These are phyloP conservation scores for Micractinium conductrix DNA, from an alignment of 139 green algal species.

Conservation along the genomic window DNA sequence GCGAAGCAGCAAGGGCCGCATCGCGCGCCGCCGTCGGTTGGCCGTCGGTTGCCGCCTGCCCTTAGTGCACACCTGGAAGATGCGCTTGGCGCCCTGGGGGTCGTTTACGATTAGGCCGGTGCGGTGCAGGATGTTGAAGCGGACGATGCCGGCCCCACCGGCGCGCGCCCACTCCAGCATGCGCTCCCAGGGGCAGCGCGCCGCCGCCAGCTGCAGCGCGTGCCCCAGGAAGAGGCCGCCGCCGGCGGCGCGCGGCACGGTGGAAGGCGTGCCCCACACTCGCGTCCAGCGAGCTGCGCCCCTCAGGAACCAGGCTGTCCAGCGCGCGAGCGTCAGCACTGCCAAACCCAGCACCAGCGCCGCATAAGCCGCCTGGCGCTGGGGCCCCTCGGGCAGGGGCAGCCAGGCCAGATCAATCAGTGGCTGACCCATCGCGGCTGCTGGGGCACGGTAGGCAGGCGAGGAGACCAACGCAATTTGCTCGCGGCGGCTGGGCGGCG, in stretches of 20 bases:
- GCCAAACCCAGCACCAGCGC: background rate
- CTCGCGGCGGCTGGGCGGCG: too few relatives aligned
- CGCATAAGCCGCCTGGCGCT: background rate
- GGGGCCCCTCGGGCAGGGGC: background rate
- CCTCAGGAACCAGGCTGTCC: background rate
- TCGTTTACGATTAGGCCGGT: constrained; percentile 75
- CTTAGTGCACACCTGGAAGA: constrained; percentile 72
- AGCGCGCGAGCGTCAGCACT: background rate
- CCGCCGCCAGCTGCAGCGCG: constrained; percentile 32
- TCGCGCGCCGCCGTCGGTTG: background rate
- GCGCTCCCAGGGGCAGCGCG: constrained; percentile 71
- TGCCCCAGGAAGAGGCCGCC: constrained; percentile 46
- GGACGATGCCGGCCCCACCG: constrained; percentile 54
- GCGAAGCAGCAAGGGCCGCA: background rate
- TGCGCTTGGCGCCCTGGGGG: constrained; percentile 72
- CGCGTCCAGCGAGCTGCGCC: constrained; percentile 25
- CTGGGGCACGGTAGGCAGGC: too few relatives aligned
- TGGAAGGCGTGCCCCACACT: background rate
- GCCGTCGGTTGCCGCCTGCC: background rate
- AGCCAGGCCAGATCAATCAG: background rate
- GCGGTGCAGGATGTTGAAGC: constrained; percentile 69
- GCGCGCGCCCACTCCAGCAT: constrained; percentile 76
- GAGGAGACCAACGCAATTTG: too few relatives aligned
- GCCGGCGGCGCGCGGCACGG: constrained; percentile 35
- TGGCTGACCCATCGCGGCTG: background rate